Base-by-base conservation (phyloP, 2,329 filamentous ascomycete genomes). In the Colletotrichum cereale region DNA sequence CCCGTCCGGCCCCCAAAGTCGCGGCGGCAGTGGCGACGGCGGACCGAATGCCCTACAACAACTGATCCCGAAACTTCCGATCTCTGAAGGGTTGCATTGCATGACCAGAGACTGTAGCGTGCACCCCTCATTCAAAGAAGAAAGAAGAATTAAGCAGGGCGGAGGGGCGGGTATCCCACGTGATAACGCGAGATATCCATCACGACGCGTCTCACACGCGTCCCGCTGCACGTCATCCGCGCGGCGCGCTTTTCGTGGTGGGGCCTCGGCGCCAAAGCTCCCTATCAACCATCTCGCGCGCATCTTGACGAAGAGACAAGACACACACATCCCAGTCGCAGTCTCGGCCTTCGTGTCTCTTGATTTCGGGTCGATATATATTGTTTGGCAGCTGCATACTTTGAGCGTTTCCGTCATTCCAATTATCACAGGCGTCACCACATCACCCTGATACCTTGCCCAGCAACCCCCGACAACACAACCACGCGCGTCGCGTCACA, bases 401-500 rank as follows among this genome's bases (percentile, higher is more conserved):
- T 26, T 16, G 11, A 40, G 34, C 18, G 1, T 6, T 38, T 26
- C 12, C 11, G 11, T n/a, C 34, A 26, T 24, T 24, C 24, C 12
- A 18, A 26, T 11, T n/a, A 5, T 14, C n/a, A 57, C n/a, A 6
- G 6, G 1, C 6, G 16, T 40, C 24, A 11, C 6, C 34, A 36
- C 16, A 16, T 24, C 6, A 1, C 12, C 16, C 10, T 18, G n/a
- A 50, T 38, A 36, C 31, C 26, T n/a, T 12, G 18, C 16, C 38
- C 8, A 18, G 3, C 56, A 14, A 24, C 26, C 5, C 18, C 5
- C 16, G 26, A 70, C 26, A 34, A 52, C n/a, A 60, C 29, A 3
- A 36, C 2, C 18, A 29, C 47, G 10, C 67, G 67, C 55, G 55
- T 66, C 67, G 67, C 62, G 31, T 69, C 44, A 12, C 42, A 58